Evolutionary conservation across 148 eudicot species (phyloP).

Genomic region (Amaranthus cruentus): DNA sequence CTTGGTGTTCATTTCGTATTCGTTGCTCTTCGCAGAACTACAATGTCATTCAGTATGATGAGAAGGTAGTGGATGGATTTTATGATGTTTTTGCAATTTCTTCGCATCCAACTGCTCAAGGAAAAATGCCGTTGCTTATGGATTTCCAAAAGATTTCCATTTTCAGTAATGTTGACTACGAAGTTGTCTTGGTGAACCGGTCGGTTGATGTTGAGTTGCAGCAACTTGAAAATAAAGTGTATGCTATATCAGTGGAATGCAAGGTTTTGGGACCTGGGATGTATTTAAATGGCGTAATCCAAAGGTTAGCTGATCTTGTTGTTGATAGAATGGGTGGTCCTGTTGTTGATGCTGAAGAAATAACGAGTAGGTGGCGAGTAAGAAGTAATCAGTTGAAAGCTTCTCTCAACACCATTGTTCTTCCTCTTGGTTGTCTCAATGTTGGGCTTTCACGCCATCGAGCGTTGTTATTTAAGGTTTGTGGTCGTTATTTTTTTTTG

Average conservation of each 20-base stretch:
- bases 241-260: constrained; percentile 45
- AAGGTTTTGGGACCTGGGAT: constrained; percentile 40
- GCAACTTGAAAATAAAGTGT: constrained; percentile 69
- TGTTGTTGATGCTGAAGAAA: constrained; percentile 76
- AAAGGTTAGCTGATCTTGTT: constrained; percentile 69
- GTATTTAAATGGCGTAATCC: constrained; percentile 47
- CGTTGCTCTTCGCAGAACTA: constrained; percentile 57
- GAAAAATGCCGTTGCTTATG: constrained; percentile 62
- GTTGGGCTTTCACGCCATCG: constrained; percentile 95
- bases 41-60: constrained; percentile 78
- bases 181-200: constrained; percentile 77
- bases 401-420: constrained; percentile 55
- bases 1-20: not conserved
- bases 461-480: constrained; percentile 90
- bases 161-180: constrained; percentile 52
- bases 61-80: constrained; percentile 83
- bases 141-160: constrained; percentile 71
- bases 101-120: constrained; percentile 50
- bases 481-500: constrained; percentile 12
- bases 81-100: constrained; percentile 68
- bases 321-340: constrained; percentile 92
- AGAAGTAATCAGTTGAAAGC: constrained; percentile 58
- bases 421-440: constrained; percentile 89
- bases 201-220: constrained; percentile 55
- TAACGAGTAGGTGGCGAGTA: constrained; percentile 62